These are phyloP conservation scores for Isatis lusitanica DNA, from an alignment of 441 rosid species.

Conservation along the genomic window DNA sequence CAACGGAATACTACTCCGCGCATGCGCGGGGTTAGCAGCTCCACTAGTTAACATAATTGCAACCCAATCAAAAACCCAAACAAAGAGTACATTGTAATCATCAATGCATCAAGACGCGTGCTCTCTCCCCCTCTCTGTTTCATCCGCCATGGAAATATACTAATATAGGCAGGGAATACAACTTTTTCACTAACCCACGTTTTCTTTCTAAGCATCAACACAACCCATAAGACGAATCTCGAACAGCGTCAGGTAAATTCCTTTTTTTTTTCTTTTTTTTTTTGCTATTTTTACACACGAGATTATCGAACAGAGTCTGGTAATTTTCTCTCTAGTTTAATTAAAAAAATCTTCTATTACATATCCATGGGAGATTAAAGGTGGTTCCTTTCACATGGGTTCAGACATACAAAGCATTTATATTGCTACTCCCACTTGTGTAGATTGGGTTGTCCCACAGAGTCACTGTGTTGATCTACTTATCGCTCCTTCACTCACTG, in stretches of 20 bases:
- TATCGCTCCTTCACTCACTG: slow-evolving; percentile 8
- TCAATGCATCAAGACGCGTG: slow-evolving; percentile 17
- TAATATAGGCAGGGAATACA: background rate
- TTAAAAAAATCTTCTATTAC: background rate
- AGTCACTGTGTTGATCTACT: slow-evolving; percentile 25
- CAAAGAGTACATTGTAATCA: background rate
- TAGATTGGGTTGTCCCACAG: slow-evolving; percentile 16
- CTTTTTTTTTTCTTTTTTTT: background rate
- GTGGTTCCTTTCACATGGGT: slow-evolving; percentile 17
- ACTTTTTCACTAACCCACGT: background rate
- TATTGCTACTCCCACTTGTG: slow-evolving; percentile 17
- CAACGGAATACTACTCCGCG: too few species aligned
- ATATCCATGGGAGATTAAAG: slow-evolving; percentile 21
- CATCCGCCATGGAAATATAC: slow-evolving; percentile 20
- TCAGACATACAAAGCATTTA: slow-evolving; percentile 6
- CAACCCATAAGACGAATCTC: slow-evolving; percentile 13
- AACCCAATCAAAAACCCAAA: background rate
- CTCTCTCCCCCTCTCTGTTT: background rate
- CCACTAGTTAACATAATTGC: slow-evolving; percentile 10
- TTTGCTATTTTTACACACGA: background rate
- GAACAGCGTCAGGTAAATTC: slow-evolving; percentile 10
- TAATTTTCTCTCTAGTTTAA: background rate
- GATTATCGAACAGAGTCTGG: background rate
- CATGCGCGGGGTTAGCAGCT: too few species aligned
- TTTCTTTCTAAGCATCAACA: slow-evolving; percentile 4